phyloP scores from a whole-genome alignment of 2,329 filamentous ascomycete species.

The Fusarium verticillioides region DNA sequence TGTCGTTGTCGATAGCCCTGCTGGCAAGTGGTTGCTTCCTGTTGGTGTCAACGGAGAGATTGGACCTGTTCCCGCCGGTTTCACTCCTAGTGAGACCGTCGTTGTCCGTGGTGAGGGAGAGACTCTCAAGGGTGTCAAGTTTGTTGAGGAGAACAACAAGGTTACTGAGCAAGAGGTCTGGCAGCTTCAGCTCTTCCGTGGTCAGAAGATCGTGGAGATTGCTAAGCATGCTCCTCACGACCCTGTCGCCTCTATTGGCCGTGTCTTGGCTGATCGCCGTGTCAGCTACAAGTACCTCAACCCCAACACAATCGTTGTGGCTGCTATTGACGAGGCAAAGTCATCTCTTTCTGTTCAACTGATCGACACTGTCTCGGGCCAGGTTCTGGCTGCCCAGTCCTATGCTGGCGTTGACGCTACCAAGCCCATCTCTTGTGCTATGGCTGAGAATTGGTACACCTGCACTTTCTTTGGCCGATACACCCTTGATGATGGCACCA shows the following conservation, averaged over 20 bases:
- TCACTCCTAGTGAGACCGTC: constrained; percentile 63
- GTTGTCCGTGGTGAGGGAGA: constrained; percentile 63
- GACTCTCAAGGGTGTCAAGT: constrained; percentile 66
- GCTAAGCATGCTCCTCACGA: constrained; percentile 79
- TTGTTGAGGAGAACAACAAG: constrained; percentile 55
- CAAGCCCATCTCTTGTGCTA: constrained; percentile 78
- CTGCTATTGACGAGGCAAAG: constrained; percentile 69
- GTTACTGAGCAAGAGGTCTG: constrained; percentile 67
- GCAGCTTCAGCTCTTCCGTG: constrained; percentile 75
- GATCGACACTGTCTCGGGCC: constrained; percentile 86
- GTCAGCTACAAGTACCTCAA: constrained; percentile 98
- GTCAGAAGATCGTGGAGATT: constrained; percentile 75
- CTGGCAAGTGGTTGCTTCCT: constrained; percentile 65
- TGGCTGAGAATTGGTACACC: constrained; percentile 95
- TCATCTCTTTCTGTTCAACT: constrained; percentile 78
- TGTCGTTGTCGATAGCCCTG: constrained; percentile 63
- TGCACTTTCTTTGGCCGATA: constrained; percentile 81
- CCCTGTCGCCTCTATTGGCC: constrained; percentile 92
- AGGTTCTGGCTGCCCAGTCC: constrained; percentile 76
- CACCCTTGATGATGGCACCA: constrained; percentile 62
- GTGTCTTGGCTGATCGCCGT: constrained; percentile 89
- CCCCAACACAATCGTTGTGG: constrained; percentile 83
- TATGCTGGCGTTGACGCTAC: constrained; percentile 79
- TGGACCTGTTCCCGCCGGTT: constrained; percentile 57
- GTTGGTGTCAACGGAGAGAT: constrained; percentile 62